Conservation (phyloP, 805 yeast genomes). For the Candida morakotiae region DNA sequence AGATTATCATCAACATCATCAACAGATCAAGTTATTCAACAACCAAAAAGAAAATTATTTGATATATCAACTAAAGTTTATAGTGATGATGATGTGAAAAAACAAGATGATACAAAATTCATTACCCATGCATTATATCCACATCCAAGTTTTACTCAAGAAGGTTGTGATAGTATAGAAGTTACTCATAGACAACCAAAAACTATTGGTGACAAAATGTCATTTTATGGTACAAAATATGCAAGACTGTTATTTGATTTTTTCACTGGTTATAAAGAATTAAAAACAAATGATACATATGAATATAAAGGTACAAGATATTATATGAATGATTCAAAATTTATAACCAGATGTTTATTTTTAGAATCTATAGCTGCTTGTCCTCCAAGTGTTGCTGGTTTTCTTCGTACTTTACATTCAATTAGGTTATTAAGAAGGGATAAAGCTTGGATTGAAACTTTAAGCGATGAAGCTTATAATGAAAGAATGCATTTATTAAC, state of each 20-base stretch:
- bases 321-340: conserved; percentile 57
- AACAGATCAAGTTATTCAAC: too few species aligned
- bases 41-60: conserved; percentile 8
- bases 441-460: conserved; percentile 71
- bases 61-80: conserved; percentile 24
- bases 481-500: conserved; percentile 76
- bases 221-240: conserved; percentile 41
- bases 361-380: conserved; percentile 74
- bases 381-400: conserved; percentile 78
- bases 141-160: conserved; percentile 28
- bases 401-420: conserved; percentile 64
- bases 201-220: conserved; percentile 48
- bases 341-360: conserved; percentile 61
- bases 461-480: conserved; percentile 72
- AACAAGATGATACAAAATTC: conserved; percentile 28
- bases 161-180: conserved; percentile 34
- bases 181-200: conserved; percentile 51
- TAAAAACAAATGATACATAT: conserved; percentile 30
- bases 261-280: conserved; percentile 62
- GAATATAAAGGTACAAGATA: conserved; percentile 37
- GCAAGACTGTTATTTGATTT: conserved; percentile 54
- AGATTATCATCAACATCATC: conserved; percentile 1
- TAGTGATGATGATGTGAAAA: conserved; percentile 16
- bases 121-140: conserved; percentile 38
- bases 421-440: conserved; percentile 60